phyloP scores from a whole-genome alignment of 352 stramenopile species.

The Phytopythium vexans region DNA sequence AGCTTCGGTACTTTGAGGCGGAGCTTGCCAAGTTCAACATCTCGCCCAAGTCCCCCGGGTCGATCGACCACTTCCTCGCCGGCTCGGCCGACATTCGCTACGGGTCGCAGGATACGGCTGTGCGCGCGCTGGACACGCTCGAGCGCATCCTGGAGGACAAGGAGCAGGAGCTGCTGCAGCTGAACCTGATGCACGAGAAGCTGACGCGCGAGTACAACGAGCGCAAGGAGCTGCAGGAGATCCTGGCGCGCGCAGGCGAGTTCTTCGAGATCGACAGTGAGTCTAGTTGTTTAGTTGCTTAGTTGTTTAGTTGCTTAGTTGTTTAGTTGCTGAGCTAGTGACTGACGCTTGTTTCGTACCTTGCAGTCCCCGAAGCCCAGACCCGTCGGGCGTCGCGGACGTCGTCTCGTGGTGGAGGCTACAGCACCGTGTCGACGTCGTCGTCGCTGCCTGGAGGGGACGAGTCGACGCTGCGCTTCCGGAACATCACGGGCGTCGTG shows the following conservation, averaged over 20 bases:
- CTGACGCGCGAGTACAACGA: slow-evolving; percentile 98
- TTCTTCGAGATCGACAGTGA: slow-evolving; percentile 86
- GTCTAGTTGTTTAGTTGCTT: slow-evolving; percentile 5
- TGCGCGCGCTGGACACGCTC: slow-evolving; percentile 91
- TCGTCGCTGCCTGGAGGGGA: slow-evolving; percentile 17
- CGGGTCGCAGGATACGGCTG: slow-evolving; percentile 75
- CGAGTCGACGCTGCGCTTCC: slow-evolving; percentile 84
- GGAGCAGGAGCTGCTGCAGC: slow-evolving; percentile 94
- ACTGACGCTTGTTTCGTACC: slow-evolving; percentile 5
- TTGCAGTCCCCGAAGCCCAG: slow-evolving; percentile 49
- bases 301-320: slow-evolving; percentile 2
- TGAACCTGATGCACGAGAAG: slow-evolving; percentile 98
- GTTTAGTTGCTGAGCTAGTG: not conserved
- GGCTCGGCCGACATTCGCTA: slow-evolving; percentile 76
- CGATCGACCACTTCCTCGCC: slow-evolving; percentile 74
- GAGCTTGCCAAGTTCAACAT: slow-evolving; percentile 96
- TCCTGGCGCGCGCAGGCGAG: slow-evolving; percentile 71
- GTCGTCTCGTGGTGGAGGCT: slow-evolving; percentile 45
- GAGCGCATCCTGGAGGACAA: slow-evolving; percentile 96
- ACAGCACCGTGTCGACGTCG: slow-evolving; percentile 41
- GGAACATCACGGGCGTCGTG: slow-evolving; percentile 93
- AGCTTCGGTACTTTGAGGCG: slow-evolving; percentile 95
- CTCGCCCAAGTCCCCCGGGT: slow-evolving; percentile 56
- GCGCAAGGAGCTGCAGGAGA: slow-evolving; percentile 85
- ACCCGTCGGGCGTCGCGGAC: slow-evolving; percentile 52